Percentiles rank a stretch among this genome's conserved stretches.
Evolutionary conservation across 208 protist species (phyloP).

Genomic region (Angomonas desouzai): DNA sequence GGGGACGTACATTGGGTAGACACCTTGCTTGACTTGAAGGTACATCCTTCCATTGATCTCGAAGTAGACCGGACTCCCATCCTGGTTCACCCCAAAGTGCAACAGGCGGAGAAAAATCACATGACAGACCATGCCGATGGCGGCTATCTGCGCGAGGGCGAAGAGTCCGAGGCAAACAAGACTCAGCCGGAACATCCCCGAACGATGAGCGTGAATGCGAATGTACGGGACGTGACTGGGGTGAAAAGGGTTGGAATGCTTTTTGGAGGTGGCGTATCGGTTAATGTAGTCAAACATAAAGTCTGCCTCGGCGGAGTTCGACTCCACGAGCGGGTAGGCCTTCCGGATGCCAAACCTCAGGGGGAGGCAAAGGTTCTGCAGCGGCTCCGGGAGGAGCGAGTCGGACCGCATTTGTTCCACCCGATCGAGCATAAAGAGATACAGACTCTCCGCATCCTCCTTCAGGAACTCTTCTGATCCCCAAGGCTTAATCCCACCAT

Average conservation of each 20-base stretch:
- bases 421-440: no score
- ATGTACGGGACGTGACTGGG: not conserved
- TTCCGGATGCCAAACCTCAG: not conserved
- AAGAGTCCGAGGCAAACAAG: not conserved
- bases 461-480: no score
- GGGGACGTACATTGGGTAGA: not conserved
- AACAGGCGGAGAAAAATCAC: not conserved
- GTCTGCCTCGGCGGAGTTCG: not conserved
- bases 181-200: not conserved
- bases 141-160: not conserved
- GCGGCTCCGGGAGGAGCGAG: not conserved
- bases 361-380: not conserved
- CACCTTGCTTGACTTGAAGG: not conserved
- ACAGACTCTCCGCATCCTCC: no score
- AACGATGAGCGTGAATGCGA: not conserved
- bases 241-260: conserved; percentile 2
- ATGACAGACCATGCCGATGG: not conserved
- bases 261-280: not conserved
- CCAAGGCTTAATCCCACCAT: no score
- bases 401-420: no score
- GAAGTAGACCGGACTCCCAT: not conserved
- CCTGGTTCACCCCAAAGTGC: not conserved
- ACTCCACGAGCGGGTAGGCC: not conserved
- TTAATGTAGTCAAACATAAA: not conserved
- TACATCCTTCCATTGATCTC: not conserved